phyloP scores from a whole-genome alignment of 1,139 yeast species.

The Scheffersomyces segobiensis region DNA sequence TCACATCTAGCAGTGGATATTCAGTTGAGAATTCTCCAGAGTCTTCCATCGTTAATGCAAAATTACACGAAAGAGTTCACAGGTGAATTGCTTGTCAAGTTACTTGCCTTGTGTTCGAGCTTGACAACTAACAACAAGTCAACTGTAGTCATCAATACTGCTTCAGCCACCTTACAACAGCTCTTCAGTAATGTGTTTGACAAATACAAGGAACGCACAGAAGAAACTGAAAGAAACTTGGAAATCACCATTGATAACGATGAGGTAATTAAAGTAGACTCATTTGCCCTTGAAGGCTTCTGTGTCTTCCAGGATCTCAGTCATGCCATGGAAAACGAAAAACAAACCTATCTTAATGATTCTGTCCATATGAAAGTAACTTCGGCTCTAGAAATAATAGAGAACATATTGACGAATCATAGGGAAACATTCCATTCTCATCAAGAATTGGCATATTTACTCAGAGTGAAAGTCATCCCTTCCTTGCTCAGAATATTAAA shows the following conservation, averaged over 20 bases:
- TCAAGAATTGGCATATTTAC: constrained; percentile 61
- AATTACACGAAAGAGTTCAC: constrained; percentile 55
- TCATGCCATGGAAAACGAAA: constrained; percentile 58
- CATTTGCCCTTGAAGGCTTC: constrained; percentile 67
- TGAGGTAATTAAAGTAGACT: constrained; percentile 42
- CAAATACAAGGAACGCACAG: constrained; percentile 44
- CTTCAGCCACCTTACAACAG: constrained; percentile 90
- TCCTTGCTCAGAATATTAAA: constrained; percentile 63
- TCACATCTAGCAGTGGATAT: constrained; percentile 77
- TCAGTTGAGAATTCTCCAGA: constrained; percentile 84
- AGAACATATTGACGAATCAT: constrained; percentile 63
- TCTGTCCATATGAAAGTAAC: constrained; percentile 56
- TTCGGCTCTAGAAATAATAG: constrained; percentile 79
- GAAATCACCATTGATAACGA: constrained; percentile 47
- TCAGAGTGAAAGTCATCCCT: constrained; percentile 73
- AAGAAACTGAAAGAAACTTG: constrained; percentile 3
- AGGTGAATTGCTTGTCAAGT: constrained; percentile 56
- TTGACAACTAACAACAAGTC: constrained; percentile 70
- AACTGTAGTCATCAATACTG: constrained; percentile 84
- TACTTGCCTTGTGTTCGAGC: constrained; percentile 70
- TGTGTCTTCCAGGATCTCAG: constrained; percentile 73
- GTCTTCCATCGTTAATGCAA: constrained; percentile 73
- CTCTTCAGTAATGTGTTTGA: constrained; percentile 76
- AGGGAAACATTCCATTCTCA: constrained; percentile 55
- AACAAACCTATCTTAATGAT: constrained; percentile 49